Evolutionary conservation across 495 filamentous ascomycete genomes (phyloP).

Genomic region (Aspergillus avenaceus): DNA sequence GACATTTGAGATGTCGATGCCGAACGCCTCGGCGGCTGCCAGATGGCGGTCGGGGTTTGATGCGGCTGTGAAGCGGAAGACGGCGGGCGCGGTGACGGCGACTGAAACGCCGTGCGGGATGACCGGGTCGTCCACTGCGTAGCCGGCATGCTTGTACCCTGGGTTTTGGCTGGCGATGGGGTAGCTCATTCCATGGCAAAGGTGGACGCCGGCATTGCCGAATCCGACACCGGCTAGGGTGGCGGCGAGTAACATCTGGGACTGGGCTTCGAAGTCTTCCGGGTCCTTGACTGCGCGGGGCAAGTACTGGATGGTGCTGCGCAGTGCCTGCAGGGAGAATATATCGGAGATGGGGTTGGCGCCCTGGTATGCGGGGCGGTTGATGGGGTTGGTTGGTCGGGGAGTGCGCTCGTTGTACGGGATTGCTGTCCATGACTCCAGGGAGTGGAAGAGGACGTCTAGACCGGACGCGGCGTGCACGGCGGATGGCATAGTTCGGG

Average conservation of each 20-base stretch:
- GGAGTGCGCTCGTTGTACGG: slow-evolving; percentile 83
- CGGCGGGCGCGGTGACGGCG: slow-evolving; percentile 88
- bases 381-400: slow-evolving; percentile 81
- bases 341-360: slow-evolving; percentile 97
- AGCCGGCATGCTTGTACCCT: slow-evolving; percentile 81
- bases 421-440: slow-evolving; percentile 96
- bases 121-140: slow-evolving; percentile 66
- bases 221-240: slow-evolving; percentile 95
- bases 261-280: slow-evolving; percentile 86
- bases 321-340: slow-evolving; percentile 81
- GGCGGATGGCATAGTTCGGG: slow-evolving; percentile 87
- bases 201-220: slow-evolving; percentile 94
- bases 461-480: slow-evolving; percentile 86
- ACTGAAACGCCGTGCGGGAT: slow-evolving; percentile 96
- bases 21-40: slow-evolving; percentile 83
- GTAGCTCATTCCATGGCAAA: slow-evolving; percentile 97
- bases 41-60: slow-evolving; percentile 91
- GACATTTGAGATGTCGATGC: slow-evolving; percentile 79
- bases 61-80: slow-evolving; percentile 87
- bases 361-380: slow-evolving; percentile 91
- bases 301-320: slow-evolving; percentile 81
- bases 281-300: slow-evolving; percentile 81
- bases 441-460: slow-evolving; percentile 88
- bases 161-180: slow-evolving; percentile 93
- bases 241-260: slow-evolving; percentile 89